Evolutionary conservation across 805 yeast species (phyloP).

Genomic region (Starmerella kuoi): DNA sequence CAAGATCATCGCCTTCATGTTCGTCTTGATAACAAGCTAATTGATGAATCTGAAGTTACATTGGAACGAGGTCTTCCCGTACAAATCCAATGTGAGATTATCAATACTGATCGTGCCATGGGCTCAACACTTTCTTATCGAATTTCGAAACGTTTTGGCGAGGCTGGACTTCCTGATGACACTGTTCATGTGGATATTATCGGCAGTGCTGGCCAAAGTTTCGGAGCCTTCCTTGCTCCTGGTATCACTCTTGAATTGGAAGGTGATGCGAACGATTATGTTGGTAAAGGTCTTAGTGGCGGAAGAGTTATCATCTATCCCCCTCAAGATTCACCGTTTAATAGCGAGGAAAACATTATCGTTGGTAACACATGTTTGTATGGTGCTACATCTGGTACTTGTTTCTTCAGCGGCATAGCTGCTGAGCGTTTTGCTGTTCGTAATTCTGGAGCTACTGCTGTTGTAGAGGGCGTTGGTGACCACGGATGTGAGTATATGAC

Average conservation of each 20-base stretch:
- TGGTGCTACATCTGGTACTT: slow-evolving; percentile 93
- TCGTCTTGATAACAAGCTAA: slow-evolving; percentile 86
- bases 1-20: slow-evolving; percentile 91
- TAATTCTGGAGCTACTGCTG: slow-evolving; percentile 96
- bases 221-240: slow-evolving; percentile 93
- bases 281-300: slow-evolving; percentile 94
- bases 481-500: slow-evolving; percentile 99
- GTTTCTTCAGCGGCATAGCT: slow-evolving; percentile 91
- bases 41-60: slow-evolving; percentile 93
- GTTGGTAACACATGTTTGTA: slow-evolving; percentile 96
- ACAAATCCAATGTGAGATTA: slow-evolving; percentile 81
- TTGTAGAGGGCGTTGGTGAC: slow-evolving; percentile 94
- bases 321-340: slow-evolving; percentile 68
- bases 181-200: slow-evolving; percentile 82
- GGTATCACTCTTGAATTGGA: slow-evolving; percentile 91
- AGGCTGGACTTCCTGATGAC: slow-evolving; percentile 85
- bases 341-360: slow-evolving; percentile 90
- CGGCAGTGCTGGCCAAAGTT: slow-evolving; percentile 97
- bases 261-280: slow-evolving; percentile 97
- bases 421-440: slow-evolving; percentile 98
- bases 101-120: slow-evolving; percentile 91
- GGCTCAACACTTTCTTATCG: slow-evolving; percentile 93
- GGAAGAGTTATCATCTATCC: slow-evolving; percentile 90
- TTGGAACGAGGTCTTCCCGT: slow-evolving; percentile 93
- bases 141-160: slow-evolving; percentile 87